Base-by-base conservation (phyloP, 257 asterid genomes). In the Schizonepeta tenuifolia region DNA sequence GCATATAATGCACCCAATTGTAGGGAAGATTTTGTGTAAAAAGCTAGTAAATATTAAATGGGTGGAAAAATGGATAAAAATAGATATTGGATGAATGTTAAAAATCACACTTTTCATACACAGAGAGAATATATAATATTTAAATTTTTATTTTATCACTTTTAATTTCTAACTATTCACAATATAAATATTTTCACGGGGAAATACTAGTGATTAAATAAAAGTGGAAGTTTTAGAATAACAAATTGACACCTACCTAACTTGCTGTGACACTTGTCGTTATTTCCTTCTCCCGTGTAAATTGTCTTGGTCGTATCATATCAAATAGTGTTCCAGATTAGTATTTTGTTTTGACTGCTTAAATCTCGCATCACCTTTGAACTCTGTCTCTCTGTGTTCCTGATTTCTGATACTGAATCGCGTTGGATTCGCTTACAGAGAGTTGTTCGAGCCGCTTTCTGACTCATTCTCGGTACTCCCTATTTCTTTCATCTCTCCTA, bases 261-360 rank as follows among this genome's bases (percentile, higher is more conserved):
- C 59, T 26, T 18, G 26, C 26, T 24, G 78, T 74, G 69, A 57
- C 35, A 9, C 18, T 18, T 67, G 69, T 60, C 75, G 5, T 74
- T 49, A 46, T 55, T 35, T 21, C 63, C 21, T 57, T 24, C n/a
- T n/a, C n/a, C n/a, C n/a, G 21, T 65, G 3, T n/a, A 40, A 14
- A n/a, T 26, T 7, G 56, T 33, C 35, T 59, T 49, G 12, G 38
- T 69, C 50, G 18, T 14, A 61, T 51, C 55, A 47, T 14, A 61
- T 51, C 55, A 47, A 38, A 18, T 61, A 61, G 44, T 2, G 31
- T 59, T 59, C 44, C 44, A 60, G 44, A 24, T 24, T 24, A n/a
- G n/a, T n/a, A 18, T 61, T 35, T 36, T 64, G 55, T 13, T 38
- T 24, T 13, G n/a, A 21, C 41, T 54, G 20, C 18, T 68, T 49